Conservation (phyloP, 2,329 filamentous ascomycete species). For the Alternaria triticina region DNA sequence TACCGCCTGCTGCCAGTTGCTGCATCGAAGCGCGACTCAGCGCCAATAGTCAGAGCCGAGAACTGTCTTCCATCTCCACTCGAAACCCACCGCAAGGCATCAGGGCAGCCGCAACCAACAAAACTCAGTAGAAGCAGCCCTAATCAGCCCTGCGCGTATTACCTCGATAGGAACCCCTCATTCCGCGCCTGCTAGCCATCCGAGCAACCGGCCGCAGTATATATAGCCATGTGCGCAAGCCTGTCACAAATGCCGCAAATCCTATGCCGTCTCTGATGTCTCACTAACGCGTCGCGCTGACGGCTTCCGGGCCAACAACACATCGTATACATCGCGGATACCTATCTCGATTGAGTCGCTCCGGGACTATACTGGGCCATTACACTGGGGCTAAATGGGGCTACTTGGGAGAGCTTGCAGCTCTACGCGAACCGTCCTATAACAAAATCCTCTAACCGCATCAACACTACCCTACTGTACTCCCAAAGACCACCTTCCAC, state of each 20-base stretch:
- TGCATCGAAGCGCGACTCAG: slow-evolving; percentile 1
- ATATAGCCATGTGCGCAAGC: not conserved
- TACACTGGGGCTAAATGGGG: not conserved
- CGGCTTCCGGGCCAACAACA: not conserved
- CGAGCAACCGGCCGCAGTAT: not conserved
- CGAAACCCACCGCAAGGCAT: not conserved
- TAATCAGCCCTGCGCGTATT: not conserved
- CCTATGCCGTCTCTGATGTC: not conserved
- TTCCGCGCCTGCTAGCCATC: not conserved
- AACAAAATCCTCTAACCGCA: slow-evolving; percentile 14
- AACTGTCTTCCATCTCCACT: not conserved
- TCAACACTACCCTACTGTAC: slow-evolving; percentile 13
- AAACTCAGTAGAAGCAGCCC: not conserved
- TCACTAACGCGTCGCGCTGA: not conserved
- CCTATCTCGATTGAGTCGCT: slow-evolving; percentile 10
- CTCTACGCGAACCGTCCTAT: slow-evolving; percentile 9
- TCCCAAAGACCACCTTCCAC: slow-evolving; percentile 14
- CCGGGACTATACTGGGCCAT: not conserved
- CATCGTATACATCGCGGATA: slow-evolving; percentile 7
- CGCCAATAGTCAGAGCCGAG: not conserved
- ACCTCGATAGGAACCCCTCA: not conserved
- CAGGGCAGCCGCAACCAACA: not conserved
- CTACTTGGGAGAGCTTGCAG: not conserved
- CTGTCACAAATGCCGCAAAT: slow-evolving; percentile 6
- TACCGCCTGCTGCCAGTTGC: slow-evolving; percentile 1